Percentiles rank a stretch among this genome's conserved stretches.
These are phyloP conservation scores for Gossypioides kirkii DNA, from an alignment of 345 rosid genomes.

Conservation along the genomic window DNA sequence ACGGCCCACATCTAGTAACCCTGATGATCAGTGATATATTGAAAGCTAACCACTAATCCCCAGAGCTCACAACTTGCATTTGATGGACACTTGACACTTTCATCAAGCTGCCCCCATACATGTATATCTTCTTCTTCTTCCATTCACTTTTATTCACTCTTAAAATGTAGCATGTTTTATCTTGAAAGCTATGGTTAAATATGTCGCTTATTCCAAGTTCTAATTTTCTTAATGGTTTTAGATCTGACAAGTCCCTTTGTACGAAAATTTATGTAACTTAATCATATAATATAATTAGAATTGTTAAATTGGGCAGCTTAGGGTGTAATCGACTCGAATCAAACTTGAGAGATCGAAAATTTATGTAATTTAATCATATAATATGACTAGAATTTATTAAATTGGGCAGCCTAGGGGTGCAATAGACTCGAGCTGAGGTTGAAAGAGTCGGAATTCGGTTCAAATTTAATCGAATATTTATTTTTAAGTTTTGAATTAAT, in stretches of 20 bases:
- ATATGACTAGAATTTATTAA: not conserved
- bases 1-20: constrained; percentile 27
- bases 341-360: too few species aligned
- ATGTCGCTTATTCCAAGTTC: not conserved
- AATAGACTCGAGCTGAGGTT: too few species aligned
- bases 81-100: not conserved
- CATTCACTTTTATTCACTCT: not conserved
- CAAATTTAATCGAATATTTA: too few species aligned
- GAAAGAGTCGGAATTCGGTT: too few species aligned
- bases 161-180: not conserved
- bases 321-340: too few species aligned
- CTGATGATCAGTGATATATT: constrained; percentile 25
- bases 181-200: not conserved
- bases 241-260: not conserved
- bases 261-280: not conserved
- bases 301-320: not conserved
- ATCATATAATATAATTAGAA: not conserved
- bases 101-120: not conserved
- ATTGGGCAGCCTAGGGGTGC: not conserved
- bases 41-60: not conserved
- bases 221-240: not conserved
- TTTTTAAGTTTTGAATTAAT: too few species aligned
- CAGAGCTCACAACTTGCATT: not conserved
- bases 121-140: constrained; percentile 1
- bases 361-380: not conserved